These are phyloP conservation scores for Pythium volutum DNA, from an alignment of 352 stramenopile genomes.

Conservation along the genomic window DNA sequence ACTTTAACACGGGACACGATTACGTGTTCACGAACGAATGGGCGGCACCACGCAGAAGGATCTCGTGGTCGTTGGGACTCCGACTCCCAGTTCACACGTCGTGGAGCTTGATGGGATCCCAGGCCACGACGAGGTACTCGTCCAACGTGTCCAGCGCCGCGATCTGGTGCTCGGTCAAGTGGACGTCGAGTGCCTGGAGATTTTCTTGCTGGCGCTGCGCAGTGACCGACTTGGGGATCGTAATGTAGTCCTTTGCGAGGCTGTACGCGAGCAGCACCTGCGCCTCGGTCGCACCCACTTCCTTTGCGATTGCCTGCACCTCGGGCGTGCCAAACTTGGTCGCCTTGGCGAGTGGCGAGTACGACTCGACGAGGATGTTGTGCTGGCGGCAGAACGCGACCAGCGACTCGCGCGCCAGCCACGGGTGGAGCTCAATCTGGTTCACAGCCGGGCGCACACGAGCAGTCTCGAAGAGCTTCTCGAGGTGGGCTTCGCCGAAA, in stretches of 20 bases:
- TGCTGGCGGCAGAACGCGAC: constrained; percentile 53
- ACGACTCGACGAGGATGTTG: constrained; percentile 45
- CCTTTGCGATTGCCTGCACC: constrained; percentile 30
- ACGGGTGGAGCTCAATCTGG: constrained; percentile 79
- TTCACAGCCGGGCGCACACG: constrained; percentile 59
- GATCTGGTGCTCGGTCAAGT: constrained; percentile 35
- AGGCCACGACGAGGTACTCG: constrained; percentile 43
- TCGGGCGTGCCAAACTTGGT: constrained; percentile 31
- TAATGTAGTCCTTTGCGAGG: constrained; percentile 52
- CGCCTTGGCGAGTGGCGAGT: constrained; percentile 45
- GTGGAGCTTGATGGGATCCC: constrained; percentile 47
- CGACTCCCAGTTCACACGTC: constrained; percentile 21
- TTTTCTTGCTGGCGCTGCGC: constrained; percentile 47
- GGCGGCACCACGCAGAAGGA: constrained; percentile 25
- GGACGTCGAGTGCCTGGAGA: constrained; percentile 30
- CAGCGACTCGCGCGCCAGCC: constrained; percentile 45
- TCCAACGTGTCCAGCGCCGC: constrained; percentile 36
- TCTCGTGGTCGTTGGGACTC: constrained; percentile 9
- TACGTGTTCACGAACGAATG: constrained; percentile 21
- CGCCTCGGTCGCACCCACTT: constrained; percentile 31
- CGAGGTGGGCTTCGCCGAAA: constrained; percentile 72
- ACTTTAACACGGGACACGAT: constrained; percentile 21
- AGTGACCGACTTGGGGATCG: constrained; percentile 56
- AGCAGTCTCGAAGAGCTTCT: constrained; percentile 63
- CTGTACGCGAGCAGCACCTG: constrained; percentile 51